Evolutionary conservation across 805 yeast species (phyloP).

Genomic region (Nakazawaea wyomingensis): DNA sequence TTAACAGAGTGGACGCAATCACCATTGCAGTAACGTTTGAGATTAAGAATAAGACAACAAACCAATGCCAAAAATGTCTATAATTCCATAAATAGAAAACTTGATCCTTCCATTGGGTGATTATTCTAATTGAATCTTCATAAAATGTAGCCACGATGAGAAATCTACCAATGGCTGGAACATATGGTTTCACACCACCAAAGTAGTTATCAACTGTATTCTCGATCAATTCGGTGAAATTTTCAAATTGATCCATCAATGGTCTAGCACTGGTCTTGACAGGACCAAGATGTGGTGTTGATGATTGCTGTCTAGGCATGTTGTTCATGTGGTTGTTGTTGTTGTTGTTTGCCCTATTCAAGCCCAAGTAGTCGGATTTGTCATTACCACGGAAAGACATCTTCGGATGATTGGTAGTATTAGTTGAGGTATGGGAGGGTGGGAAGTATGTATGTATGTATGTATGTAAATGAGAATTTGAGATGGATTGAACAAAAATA

Average conservation of each 20-base stretch:
- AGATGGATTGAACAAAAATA: no score
- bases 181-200: conserved; percentile 58
- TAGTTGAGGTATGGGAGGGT: background rate
- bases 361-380: conserved; percentile 6
- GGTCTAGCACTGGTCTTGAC: conserved; percentile 19
- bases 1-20: conserved; percentile 63
- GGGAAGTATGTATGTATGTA: no score
- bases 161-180: conserved; percentile 84
- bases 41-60: conserved; percentile 68
- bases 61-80: conserved; percentile 72
- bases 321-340: no score
- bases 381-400: conserved; percentile 11
- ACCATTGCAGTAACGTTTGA: conserved; percentile 66
- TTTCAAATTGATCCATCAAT: conserved; percentile 38
- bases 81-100: conserved; percentile 75
- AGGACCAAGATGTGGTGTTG: conserved; percentile 7
- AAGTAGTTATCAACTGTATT: conserved; percentile 44
- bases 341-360: background rate
- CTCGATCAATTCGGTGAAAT: conserved; percentile 49
- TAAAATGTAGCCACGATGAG: conserved; percentile 90
- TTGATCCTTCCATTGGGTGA: conserved; percentile 88
- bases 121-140: conserved; percentile 82
- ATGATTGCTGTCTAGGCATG: background rate
- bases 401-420: background rate
- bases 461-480: no score